phyloP scores from a whole-genome alignment of 768 basidiomycete species.

The Hygrophoropsis aurantiaca region DNA sequence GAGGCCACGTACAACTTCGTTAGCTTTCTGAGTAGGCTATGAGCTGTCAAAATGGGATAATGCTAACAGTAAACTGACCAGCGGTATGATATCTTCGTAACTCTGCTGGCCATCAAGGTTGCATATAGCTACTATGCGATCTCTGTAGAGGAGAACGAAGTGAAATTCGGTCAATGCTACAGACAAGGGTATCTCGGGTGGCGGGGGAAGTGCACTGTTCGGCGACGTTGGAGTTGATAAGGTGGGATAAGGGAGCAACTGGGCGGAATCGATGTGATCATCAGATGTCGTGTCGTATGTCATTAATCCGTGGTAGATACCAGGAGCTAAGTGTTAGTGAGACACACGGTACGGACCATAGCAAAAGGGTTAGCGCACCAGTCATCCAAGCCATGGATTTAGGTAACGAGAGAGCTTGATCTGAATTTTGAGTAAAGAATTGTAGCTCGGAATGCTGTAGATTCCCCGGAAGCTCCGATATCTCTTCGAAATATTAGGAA shows the following conservation, averaged over 20 bases:
- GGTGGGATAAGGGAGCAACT: constrained; percentile 76
- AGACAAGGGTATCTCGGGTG: constrained; percentile 59
- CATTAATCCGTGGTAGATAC: constrained; percentile 83
- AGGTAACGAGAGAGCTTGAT: constrained; percentile 68
- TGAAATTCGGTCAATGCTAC: constrained; percentile 91
- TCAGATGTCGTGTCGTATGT: constrained; percentile 70
- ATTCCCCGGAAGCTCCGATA: constrained; percentile 86
- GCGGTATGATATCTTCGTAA: constrained; percentile 80
- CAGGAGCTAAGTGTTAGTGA: constrained; percentile 55
- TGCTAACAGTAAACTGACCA: constrained; percentile 49
- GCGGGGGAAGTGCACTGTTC: constrained; percentile 12
- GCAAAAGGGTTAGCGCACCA: constrained; percentile 43
- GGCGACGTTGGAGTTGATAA: constrained; percentile 31
- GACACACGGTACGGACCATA: not conserved
- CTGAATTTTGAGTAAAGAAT: constrained; percentile 71
- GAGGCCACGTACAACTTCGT: constrained; percentile 71
- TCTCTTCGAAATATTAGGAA: constrained; percentile 54
- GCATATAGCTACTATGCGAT: constrained; percentile 76
- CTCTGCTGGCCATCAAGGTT: constrained; percentile 76
- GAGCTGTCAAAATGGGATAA: not conserved
- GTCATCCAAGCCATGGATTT: constrained; percentile 90
- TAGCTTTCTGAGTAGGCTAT: constrained; percentile 57
- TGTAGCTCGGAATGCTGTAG: constrained; percentile 75
- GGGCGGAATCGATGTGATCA: constrained; percentile 73
- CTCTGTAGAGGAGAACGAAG: constrained; percentile 80